phyloP scores from a whole-genome alignment of 257 asterid genomes.

The Ballota nigra region DNA sequence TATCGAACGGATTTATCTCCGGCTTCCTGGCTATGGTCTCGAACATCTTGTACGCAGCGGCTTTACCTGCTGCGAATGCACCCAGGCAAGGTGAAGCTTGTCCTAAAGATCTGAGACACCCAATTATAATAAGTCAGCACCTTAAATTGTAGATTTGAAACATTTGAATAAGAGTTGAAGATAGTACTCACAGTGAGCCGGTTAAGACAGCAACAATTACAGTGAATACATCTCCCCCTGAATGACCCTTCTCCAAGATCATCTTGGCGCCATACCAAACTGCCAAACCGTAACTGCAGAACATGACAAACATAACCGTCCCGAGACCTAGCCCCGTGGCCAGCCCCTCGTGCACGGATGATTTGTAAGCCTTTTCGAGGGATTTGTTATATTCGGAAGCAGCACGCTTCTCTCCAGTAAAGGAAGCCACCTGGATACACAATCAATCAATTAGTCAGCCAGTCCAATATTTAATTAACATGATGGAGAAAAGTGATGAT shows the following conservation, averaged over 20 bases:
- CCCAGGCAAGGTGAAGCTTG: slow-evolving; percentile 79
- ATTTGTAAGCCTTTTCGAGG: slow-evolving; percentile 57
- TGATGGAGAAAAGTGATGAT: no score
- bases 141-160: background rate
- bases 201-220: slow-evolving; percentile 63
- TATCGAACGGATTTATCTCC: slow-evolving; percentile 68
- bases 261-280: slow-evolving; percentile 74
- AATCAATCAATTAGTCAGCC: no score
- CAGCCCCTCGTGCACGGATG: slow-evolving; percentile 66
- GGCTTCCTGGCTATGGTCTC: slow-evolving; percentile 68
- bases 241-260: slow-evolving; percentile 51
- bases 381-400: slow-evolving; percentile 48
- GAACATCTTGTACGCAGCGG: slow-evolving; percentile 90
- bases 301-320: slow-evolving; percentile 54
- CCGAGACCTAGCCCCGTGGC: slow-evolving; percentile 79
- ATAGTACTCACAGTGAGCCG: slow-evolving; percentile 65
- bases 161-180: background rate
- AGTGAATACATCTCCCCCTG: slow-evolving; percentile 63
- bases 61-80: slow-evolving; percentile 77
- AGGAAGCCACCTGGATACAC: slow-evolving; percentile 64
- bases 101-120: slow-evolving; percentile 61
- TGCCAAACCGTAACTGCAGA: slow-evolving; percentile 76
- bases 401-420: slow-evolving; percentile 78
- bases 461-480: no score
- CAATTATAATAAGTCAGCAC: background rate